Evolutionary conservation across 2,329 filamentous ascomycete genomes (phyloP).

Genomic region (Grosmannia penicillata): DNA sequence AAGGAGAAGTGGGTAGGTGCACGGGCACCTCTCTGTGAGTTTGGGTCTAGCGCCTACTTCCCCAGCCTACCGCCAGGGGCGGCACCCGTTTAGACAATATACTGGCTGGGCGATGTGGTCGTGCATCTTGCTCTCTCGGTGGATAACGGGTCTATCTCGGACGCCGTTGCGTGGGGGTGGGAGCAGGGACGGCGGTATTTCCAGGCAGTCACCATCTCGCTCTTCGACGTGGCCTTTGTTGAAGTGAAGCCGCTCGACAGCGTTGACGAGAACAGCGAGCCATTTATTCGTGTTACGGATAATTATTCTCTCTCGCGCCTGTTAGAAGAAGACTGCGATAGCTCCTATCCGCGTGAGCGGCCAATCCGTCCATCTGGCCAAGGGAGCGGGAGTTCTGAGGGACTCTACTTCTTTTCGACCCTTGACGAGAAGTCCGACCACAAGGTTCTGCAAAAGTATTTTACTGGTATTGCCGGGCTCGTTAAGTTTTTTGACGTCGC

Average conservation of each 20-base stretch:
- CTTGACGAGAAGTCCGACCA: background rate
- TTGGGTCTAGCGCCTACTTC: background rate
- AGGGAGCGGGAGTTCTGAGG: background rate
- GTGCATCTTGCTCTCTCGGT: background rate
- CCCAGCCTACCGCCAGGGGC: background rate
- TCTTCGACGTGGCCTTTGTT: conserved; percentile 1
- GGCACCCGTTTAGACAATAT: background rate
- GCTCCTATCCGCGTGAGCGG: conserved; percentile 1
- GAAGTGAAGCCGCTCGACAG: background rate
- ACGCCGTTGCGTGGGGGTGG: conserved; percentile 1
- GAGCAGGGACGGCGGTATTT: background rate
- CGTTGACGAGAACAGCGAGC: background rate
- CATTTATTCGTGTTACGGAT: background rate
- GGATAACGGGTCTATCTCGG: background rate
- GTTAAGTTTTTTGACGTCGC: conserved; percentile 1
- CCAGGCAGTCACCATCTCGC: conserved; percentile 1
- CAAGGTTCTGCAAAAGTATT: background rate
- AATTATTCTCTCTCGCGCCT: background rate
- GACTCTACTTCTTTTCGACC: background rate
- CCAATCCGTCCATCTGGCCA: background rate
- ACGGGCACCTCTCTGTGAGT: background rate
- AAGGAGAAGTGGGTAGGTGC: background rate
- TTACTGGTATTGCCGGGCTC: conserved; percentile 1
- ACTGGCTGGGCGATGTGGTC: conserved; percentile 2
- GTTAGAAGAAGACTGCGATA: background rate